Evolutionary conservation across 805 yeast species (phyloP).

Genomic region (Candida boleticola): DNA sequence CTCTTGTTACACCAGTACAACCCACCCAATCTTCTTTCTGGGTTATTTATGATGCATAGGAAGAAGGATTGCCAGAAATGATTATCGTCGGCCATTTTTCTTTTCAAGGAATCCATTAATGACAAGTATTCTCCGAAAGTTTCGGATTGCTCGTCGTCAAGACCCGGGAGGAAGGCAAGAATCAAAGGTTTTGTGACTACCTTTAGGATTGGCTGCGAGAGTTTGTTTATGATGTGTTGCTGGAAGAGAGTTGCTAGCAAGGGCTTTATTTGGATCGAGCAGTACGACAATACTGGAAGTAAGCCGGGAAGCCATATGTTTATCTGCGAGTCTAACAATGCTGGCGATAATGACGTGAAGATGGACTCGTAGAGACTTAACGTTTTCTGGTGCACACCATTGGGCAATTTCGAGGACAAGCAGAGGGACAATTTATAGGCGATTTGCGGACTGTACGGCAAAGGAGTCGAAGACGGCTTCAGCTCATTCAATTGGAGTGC

Average conservation of each 20-base stretch:
- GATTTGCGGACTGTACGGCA: slow-evolving; percentile 68
- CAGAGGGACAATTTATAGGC: slow-evolving; percentile 76
- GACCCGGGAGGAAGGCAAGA: slow-evolving; percentile 75
- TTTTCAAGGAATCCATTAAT: slow-evolving; percentile 59
- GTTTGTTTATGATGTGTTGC: slow-evolving; percentile 46
- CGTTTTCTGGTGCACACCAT: slow-evolving; percentile 93
- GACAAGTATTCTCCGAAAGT: slow-evolving; percentile 60
- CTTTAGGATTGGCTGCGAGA: slow-evolving; percentile 45
- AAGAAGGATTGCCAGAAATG: slow-evolving; percentile 88
- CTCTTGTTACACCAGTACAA: slow-evolving; percentile 67
- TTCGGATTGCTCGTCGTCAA: slow-evolving; percentile 91
- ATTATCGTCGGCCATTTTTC: slow-evolving; percentile 57
- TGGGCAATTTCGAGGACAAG: slow-evolving; percentile 76
- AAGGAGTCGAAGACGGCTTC: slow-evolving; percentile 36
- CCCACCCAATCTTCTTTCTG: slow-evolving; percentile 82
- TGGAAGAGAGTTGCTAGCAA: slow-evolving; percentile 63
- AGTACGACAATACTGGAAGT: slow-evolving; percentile 84
- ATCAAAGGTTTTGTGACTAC: slow-evolving; percentile 66
- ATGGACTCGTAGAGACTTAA: slow-evolving; percentile 71
- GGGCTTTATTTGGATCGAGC: slow-evolving; percentile 86
- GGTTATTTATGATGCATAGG: slow-evolving; percentile 69
- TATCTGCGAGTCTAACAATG: slow-evolving; percentile 53
- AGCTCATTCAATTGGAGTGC: slow-evolving; percentile 47
- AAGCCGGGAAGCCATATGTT: slow-evolving; percentile 88
- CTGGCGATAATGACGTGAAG: slow-evolving; percentile 60